phyloP scores from a whole-genome alignment of 176 grass and related monocot genomes.

The Poa pratensis region DNA sequence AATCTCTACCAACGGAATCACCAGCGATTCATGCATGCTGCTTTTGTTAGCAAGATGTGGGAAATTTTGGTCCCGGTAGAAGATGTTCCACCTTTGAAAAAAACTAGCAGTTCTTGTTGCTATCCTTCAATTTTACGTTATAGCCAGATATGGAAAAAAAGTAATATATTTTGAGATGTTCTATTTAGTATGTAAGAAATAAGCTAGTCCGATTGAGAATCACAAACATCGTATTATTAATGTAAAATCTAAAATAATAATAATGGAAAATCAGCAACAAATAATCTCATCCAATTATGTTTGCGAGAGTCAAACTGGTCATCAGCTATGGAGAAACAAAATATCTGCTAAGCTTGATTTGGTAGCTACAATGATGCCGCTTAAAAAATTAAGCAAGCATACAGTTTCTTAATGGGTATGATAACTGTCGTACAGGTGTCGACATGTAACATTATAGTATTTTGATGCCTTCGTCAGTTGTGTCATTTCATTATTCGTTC shows the following conservation, averaged over 20 bases:
- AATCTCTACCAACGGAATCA: constrained; percentile 4
- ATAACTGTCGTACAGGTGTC: constrained; percentile 37
- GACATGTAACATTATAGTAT: constrained; percentile 42
- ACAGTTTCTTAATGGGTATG: constrained; percentile 2
- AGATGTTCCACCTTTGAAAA: not conserved
- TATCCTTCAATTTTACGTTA: not conserved
- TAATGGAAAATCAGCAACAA: not conserved
- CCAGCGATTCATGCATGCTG: not conserved
- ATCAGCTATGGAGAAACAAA: not conserved
- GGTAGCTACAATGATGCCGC: not conserved
- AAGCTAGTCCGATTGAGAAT: not conserved
- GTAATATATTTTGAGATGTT: not conserved
- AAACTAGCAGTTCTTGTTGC: not conserved
- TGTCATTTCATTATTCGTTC: constrained; percentile 38
- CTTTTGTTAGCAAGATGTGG: not conserved
- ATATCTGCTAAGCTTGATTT: not conserved
- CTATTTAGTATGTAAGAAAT: not conserved
- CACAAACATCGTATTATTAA: not conserved
- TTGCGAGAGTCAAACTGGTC: constrained; percentile 11
- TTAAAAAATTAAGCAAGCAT: not conserved
- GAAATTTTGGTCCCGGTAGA: not conserved
- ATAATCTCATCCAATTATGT: not conserved
- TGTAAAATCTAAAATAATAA: not conserved
- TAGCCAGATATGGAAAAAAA: not conserved
- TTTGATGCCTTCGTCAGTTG: constrained; percentile 32